Conservation (phyloP, 805 yeast genomes). For the Starmera caribaea region DNA sequence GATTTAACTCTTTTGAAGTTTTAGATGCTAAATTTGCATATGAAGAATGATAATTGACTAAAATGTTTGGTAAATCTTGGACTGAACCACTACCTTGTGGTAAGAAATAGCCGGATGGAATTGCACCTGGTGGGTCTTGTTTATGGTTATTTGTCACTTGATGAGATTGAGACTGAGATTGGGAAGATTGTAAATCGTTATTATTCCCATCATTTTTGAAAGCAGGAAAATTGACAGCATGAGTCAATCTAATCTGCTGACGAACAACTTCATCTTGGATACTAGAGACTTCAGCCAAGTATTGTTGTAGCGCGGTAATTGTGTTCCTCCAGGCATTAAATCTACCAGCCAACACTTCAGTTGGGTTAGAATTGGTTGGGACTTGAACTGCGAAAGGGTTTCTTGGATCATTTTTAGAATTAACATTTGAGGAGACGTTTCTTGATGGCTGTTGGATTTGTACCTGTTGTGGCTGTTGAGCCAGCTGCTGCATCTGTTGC, state of each 20-base stretch:
- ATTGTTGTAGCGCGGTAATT: slow-evolving; percentile 62
- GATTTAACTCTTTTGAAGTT: slow-evolving; percentile 50
- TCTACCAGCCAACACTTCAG: slow-evolving; percentile 76
- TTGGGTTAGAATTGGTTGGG: slow-evolving; percentile 65
- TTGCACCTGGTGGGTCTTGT: slow-evolving; percentile 2
- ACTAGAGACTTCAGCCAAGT: slow-evolving; percentile 69
- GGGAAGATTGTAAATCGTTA: slow-evolving; percentile 10
- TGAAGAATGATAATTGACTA: slow-evolving; percentile 56
- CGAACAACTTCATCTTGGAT: slow-evolving; percentile 85
- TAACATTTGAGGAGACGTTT: slow-evolving; percentile 4
- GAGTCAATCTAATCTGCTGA: slow-evolving; percentile 72
- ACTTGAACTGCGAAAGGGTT: slow-evolving; percentile 39
- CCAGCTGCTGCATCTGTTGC: slow-evolving; percentile 8
- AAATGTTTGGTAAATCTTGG: slow-evolving; percentile 68
- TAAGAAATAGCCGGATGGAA: slow-evolving; percentile 40
- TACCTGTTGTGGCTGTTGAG: background rate
- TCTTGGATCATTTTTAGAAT: slow-evolving; percentile 26
- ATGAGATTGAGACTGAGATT: slow-evolving; percentile 22
- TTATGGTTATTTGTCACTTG: slow-evolving; percentile 18
- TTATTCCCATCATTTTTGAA: slow-evolving; percentile 5
- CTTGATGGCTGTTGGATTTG: background rate
- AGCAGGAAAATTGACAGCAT: slow-evolving; percentile 49
- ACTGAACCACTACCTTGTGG: slow-evolving; percentile 75
- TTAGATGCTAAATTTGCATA: slow-evolving; percentile 49
- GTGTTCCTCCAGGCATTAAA: slow-evolving; percentile 83